Base-by-base conservation (phyloP, 2,329 filamentous ascomycete genomes). In the Thelonectria discophora region DNA sequence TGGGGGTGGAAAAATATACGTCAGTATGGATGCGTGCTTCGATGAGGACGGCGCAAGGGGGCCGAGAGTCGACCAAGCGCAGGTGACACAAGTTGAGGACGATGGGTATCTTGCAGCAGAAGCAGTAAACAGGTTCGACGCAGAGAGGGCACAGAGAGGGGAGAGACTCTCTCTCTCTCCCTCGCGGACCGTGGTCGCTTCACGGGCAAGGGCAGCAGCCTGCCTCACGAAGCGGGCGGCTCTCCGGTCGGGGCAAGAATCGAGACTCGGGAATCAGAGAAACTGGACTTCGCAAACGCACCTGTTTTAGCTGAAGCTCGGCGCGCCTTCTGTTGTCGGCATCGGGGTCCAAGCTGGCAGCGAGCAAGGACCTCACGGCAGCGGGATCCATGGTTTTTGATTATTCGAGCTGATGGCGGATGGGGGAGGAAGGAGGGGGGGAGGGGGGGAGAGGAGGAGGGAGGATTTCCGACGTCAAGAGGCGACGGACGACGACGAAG, bases 251-350 rank as follows among this genome's bases (percentile, higher is more conserved):
- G 30, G 49, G 51, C 37, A 60, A 24, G 32, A 45, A 20, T 24
- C 45, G 39, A 20, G 34, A 50, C 39, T n/a, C 40, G 37, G 53
- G 27, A 39, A 34, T n/a, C 3, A 24, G 17, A 51, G 57, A 51
- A 17, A 30, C 42, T n/a, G 12, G 54, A n/a, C 49, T 21, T 21
- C 37, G 27, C 21, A 24, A 49, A 70, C 88, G 76, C 83, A 94
- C 92, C 83, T 89, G 85, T 84, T 93, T 94, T 72, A 95, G 84
- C 79, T 94, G 90, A 71, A 90, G 80, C 82, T 95, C 92, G 76
- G 91, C 90, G 78, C 88, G 85, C 75, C 90, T 87, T 79, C 92
- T 86, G 77, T 86, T 86, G 75, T 93, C 90, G 74, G 89, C 86
- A 79, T 93, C 89, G 70, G 88, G 78, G 75, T 90, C 88, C 77